These are phyloP conservation scores for Leccinellum rugosiceps DNA, from an alignment of 768 basidiomycete species.

Conservation along the genomic window DNA sequence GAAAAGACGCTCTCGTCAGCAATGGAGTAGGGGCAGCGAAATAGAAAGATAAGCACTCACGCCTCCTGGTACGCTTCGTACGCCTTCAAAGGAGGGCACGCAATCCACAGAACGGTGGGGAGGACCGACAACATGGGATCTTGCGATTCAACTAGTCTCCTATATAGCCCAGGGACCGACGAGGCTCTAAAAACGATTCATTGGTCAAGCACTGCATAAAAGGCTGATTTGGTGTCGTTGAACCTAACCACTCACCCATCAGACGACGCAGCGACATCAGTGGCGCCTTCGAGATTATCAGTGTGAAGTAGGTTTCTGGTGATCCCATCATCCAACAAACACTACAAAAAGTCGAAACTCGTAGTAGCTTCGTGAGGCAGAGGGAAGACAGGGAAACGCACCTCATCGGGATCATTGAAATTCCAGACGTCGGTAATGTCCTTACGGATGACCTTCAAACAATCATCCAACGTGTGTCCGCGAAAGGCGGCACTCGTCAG, in stretches of 20 bases:
- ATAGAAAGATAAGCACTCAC: too few species aligned
- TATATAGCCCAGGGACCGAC: neutral
- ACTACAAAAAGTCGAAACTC: neutral
- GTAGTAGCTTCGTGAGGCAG: too few species aligned
- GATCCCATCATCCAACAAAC: neutral
- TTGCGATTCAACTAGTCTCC: neutral
- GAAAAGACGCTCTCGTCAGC: neutral
- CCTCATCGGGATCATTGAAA: neutral
- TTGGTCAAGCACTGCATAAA: neutral
- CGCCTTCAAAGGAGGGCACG: too few species aligned
- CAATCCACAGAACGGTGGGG: neutral
- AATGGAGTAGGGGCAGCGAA: too few species aligned
- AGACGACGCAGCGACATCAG: neutral
- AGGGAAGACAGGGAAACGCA: neutral
- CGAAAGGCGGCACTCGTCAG: neutral
- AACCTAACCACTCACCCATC: neutral
- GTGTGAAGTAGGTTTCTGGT: neutral
- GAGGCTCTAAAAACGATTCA: slow-evolving; percentile 3
- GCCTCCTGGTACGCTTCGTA: neutral
- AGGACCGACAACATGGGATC: neutral
- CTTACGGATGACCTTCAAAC: neutral
- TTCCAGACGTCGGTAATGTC: neutral
- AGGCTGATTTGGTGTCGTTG: neutral
- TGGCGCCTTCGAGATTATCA: neutral
- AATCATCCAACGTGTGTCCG: neutral